Evolutionary conservation across 176 grass and related monocot genomes (phyloP), one percentile per base, ranked within the genome.

Genomic region (Dendrocalamus sinicus): DNA sequence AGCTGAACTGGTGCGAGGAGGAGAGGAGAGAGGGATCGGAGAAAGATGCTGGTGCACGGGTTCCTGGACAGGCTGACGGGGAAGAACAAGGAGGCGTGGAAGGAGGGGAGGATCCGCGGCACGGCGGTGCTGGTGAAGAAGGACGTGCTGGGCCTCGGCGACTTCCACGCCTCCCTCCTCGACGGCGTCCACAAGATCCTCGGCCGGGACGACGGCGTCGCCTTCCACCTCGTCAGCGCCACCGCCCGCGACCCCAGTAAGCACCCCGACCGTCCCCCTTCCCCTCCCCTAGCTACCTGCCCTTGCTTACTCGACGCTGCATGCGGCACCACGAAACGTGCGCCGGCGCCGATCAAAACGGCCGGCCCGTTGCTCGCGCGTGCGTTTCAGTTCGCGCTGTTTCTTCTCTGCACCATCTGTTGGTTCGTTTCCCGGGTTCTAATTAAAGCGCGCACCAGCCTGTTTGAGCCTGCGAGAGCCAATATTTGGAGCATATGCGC

Each of bases 171-270:
- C 46, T 90, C 89, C 17, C 19, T 95, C 67, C 91, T 95, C 76
- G 87, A 93, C 79, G 83, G 89, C 80, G 4, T 88, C 60, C 91
- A 89, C 80, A 52, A 41, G 23, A 53, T 95, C 78, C 91, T 95
- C 78, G 89, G 91, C 19, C 11, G 68, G 46, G 64, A 83, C 3
- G 64, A 82, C 23, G 78, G 89, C 82, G 60, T 98, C 82, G 4
- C 76, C 72, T 87, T 95, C 62, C 91, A 54, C 6, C 95, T 98
- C 72, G 87, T 98, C 88, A 95, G 93, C 77, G 89, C 95, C 76
- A 95, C 93, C 81, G 85, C 76, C 13, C 39, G 71, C 2, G 93
- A 98, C 75, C 62, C 80, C 5, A 10, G 95, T 98, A 70, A 85
- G 67, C 60, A 4, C 79, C 16, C 1, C 23, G 26, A 0, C 12